Conservation (phyloP, 345 rosid genomes). For the Lumnitzera racemosa region DNA sequence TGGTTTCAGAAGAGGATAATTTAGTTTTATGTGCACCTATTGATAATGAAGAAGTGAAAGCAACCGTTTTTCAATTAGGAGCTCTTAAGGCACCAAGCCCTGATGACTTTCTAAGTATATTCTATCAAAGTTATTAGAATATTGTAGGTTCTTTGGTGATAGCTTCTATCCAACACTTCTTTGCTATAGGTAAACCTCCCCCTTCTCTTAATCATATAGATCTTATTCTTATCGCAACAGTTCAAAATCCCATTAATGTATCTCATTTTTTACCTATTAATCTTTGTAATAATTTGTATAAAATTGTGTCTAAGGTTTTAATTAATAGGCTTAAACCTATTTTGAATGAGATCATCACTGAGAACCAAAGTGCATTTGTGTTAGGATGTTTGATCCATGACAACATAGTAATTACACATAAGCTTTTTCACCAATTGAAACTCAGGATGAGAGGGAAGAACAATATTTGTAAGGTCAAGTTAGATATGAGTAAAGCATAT, state of each 20-base stretch:
- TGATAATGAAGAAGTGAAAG: neutral
- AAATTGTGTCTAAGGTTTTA: neutral
- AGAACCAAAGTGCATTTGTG: neutral
- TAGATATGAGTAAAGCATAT: neutral
- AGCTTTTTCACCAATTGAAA: neutral
- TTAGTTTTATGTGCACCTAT: neutral
- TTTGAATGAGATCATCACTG: neutral
- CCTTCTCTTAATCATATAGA: neutral
- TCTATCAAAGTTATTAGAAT: neutral
- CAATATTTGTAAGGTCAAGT: neutral
- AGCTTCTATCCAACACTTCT: neutral
- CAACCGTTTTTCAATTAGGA: neutral
- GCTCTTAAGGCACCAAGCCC: neutral
- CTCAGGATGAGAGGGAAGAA: neutral
- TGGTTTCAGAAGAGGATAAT: slow-evolving; percentile 3
- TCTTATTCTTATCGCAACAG: neutral
- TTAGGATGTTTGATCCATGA: neutral
- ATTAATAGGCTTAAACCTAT: neutral
- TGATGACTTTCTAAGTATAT: neutral
- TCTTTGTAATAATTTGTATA: neutral
- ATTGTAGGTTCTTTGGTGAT: neutral
- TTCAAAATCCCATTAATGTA: neutral
- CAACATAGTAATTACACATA: neutral
- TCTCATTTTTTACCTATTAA: neutral
- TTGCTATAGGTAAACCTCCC: neutral